These are phyloP conservation scores for Sclerotinia trifoliorum DNA, from an alignment of 2,329 filamentous ascomycete species.

Conservation along the genomic window DNA sequence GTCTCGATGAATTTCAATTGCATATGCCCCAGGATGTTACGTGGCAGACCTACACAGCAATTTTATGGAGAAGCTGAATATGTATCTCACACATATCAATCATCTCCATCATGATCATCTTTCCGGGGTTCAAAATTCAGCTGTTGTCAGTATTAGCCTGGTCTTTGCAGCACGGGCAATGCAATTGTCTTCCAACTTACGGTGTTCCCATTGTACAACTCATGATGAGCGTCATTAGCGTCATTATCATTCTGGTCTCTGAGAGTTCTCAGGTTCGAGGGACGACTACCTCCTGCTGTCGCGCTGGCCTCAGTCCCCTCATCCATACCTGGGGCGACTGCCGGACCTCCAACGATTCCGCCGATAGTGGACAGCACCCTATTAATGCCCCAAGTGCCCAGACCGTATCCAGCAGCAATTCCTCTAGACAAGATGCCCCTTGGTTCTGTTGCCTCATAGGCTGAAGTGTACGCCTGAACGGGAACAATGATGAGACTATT, in stretches of 20 bases:
- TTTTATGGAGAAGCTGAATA: neutral
- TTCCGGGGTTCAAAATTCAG: conserved; percentile 38
- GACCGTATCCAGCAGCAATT: conserved; percentile 40
- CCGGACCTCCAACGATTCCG: conserved; percentile 41
- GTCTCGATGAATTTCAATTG: neutral
- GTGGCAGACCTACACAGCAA: neutral
- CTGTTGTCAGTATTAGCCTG: conserved; percentile 25
- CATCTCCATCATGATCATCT: conserved; percentile 34
- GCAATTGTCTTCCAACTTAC: conserved; percentile 46
- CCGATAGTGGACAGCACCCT: conserved; percentile 44
- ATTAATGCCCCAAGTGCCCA: conserved; percentile 46
- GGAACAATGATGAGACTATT: conserved; percentile 68
- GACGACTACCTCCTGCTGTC: conserved; percentile 37
- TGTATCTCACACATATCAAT: conserved; percentile 5
- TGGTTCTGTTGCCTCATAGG: conserved; percentile 47
- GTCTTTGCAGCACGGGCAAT: neutral
- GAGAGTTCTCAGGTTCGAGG: conserved; percentile 51
- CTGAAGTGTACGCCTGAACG: conserved; percentile 58
- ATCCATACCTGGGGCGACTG: conserved; percentile 15
- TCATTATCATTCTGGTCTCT: conserved; percentile 54
- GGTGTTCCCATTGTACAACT: conserved; percentile 91
- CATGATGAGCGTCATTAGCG: conserved; percentile 56
- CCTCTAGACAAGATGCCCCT: conserved; percentile 41
- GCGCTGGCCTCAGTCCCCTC: neutral
- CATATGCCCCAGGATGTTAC: neutral